Percentiles rank a stretch among this genome's conserved stretches.
These are phyloP conservation scores for Neolentinus lepideus DNA, from an alignment of 1,284 basidiomycete species.

Conservation along the genomic window DNA sequence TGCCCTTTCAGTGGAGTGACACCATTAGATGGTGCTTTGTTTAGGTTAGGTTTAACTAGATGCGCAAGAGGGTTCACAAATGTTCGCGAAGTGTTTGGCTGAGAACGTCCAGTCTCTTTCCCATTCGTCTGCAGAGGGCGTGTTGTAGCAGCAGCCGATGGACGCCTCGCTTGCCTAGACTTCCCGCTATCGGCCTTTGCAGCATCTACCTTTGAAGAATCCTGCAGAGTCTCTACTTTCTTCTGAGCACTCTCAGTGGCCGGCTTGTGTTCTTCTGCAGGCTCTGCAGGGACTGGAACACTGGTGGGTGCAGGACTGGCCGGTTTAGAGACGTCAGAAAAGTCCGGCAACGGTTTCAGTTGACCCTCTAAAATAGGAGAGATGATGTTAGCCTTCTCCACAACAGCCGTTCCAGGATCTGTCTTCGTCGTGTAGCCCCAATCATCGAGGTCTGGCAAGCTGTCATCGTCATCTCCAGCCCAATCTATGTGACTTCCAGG, in stretches of 20 bases:
- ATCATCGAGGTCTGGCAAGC: conserved; percentile 73
- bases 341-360: conserved; percentile 55
- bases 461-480: conserved; percentile 79
- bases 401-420: conserved; percentile 2
- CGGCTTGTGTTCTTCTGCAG: conserved; percentile 7
- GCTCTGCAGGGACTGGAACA: conserved; percentile 14
- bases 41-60: neutral
- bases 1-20: conserved; percentile 23
- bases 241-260: neutral
- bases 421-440: conserved; percentile 26
- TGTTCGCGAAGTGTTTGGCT: neutral
- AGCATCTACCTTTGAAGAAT: neutral
- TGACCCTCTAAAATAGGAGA: conserved; percentile 65
- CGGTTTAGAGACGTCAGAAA: conserved; percentile 3
- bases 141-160: neutral
- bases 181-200: neutral
- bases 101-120: neutral
- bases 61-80: conserved; percentile 5
- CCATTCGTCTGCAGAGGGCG: neutral
- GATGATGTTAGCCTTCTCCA: conserved; percentile 36
- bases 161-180: neutral
- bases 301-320: conserved; percentile 9
- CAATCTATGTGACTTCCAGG: conserved; percentile 77
- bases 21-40: conserved; percentile 6
- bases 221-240: neutral